Conservation (phyloP, 2,329 filamentous ascomycete genomes). For the Clonostachys rosea region DNA sequence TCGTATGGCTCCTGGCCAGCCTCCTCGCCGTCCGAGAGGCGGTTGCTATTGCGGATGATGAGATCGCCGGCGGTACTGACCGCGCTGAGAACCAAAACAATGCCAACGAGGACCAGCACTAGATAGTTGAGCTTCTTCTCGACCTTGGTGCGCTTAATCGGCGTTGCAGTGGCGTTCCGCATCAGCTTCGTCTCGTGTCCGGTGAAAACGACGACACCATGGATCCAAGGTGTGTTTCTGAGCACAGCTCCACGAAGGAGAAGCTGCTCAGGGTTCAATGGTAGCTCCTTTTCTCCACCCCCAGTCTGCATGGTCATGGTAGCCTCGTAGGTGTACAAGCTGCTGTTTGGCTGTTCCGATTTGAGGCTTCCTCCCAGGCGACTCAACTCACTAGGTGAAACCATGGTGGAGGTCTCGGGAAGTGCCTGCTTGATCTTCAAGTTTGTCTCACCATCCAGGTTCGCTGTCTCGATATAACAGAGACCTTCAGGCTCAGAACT, state of each 20-base stretch:
- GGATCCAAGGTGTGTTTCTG: slow-evolving; percentile 94
- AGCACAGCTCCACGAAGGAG: slow-evolving; percentile 89
- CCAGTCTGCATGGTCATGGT: slow-evolving; percentile 88
- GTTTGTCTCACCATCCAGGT: slow-evolving; percentile 96
- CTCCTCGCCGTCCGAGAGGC: slow-evolving; percentile 44
- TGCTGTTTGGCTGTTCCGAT: slow-evolving; percentile 97
- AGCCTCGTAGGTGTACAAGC: slow-evolving; percentile 96
- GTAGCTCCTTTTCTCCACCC: slow-evolving; percentile 87
- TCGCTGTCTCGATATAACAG: slow-evolving; percentile 98
- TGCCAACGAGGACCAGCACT: slow-evolving; percentile 82
- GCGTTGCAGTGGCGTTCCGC: slow-evolving; percentile 94
- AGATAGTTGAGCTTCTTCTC: slow-evolving; percentile 91
- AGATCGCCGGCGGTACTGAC: slow-evolving; percentile 91
- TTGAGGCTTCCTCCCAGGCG: slow-evolving; percentile 80
- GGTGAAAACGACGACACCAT: slow-evolving; percentile 87
- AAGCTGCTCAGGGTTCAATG: slow-evolving; percentile 87
- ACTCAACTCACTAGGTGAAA: slow-evolving; percentile 82
- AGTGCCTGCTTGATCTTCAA: slow-evolving; percentile 98
- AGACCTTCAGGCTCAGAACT: slow-evolving; percentile 96
- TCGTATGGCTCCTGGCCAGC: too few relatives aligned
- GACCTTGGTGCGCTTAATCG: slow-evolving; percentile 96
- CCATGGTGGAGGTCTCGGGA: slow-evolving; percentile 83
- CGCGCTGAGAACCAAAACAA: slow-evolving; percentile 79
- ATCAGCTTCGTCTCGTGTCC: slow-evolving; percentile 98
- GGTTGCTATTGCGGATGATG: slow-evolving; percentile 63